Evolutionary conservation across 192 early-diverging fungal species (phyloP).

Genomic region (Pecoramyces ruminantium): DNA sequence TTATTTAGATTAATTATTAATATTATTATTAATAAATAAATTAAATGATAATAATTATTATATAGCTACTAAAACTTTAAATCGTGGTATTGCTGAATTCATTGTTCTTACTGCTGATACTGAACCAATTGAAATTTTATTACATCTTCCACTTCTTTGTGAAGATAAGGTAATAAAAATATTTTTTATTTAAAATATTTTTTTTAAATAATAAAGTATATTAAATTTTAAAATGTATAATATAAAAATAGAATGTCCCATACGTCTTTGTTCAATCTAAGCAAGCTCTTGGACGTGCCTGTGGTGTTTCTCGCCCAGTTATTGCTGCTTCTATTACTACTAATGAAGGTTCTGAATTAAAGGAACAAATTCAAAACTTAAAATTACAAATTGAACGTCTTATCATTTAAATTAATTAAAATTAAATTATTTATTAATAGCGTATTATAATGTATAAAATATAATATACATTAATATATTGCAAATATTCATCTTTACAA

Average conservation of each 20-base stretch:
- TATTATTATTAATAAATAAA: too few relatives aligned
- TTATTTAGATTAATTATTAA: too few relatives aligned
- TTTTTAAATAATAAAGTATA: too few relatives aligned
- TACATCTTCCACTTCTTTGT: conserved; percentile 92
- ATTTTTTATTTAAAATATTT: too few relatives aligned
- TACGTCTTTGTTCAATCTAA: conserved; percentile 98
- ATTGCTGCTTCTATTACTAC: conserved; percentile 87
- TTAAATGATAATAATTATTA: not conserved
- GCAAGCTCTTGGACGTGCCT: conserved; percentile 88
- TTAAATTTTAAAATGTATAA: too few relatives aligned
- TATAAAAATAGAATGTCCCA: conserved; percentile 68
- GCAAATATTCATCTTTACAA: too few relatives aligned
- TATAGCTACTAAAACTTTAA: conserved; percentile 89
- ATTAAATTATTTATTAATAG: too few relatives aligned
- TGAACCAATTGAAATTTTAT: conserved; percentile 91
- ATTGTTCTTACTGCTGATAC: conserved; percentile 98
- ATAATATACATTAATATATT: too few relatives aligned
- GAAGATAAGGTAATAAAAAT: conserved; percentile 97
- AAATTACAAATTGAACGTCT: conserved; percentile 91
- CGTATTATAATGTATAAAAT: too few relatives aligned
- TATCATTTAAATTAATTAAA: conserved; percentile 39
- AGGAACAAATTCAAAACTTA: conserved; percentile 74
- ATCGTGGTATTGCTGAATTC: conserved; percentile 97
- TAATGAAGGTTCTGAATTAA: conserved; percentile 93
- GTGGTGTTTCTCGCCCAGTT: conserved; percentile 87